Percentiles rank a stretch among this genome's conserved stretches.
Evolutionary conservation across 192 early-diverging fungal species (phyloP).

Genomic region (Polychytrium aggregatum): DNA sequence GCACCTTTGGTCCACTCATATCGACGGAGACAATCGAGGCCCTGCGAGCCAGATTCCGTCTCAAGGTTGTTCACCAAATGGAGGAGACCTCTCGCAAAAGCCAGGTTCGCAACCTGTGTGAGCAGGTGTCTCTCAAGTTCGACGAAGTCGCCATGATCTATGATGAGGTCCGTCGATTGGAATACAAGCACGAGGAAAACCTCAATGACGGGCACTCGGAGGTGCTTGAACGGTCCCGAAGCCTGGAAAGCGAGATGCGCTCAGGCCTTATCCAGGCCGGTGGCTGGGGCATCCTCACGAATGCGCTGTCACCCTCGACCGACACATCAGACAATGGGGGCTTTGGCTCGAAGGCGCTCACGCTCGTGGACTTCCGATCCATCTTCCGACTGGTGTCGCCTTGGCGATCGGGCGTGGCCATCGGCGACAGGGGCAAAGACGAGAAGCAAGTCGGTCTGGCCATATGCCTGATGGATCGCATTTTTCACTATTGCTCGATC

Average conservation of each 20-base stretch:
- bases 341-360: no score
- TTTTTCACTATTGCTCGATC: slow-evolving; percentile 44
- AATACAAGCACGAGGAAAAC: slow-evolving; percentile 35
- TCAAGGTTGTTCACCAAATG: slow-evolving; percentile 47
- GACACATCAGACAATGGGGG: no score
- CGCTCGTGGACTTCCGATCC: no score
- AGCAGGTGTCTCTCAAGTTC: slow-evolving; percentile 36
- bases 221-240: no score
- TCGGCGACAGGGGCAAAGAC: no score
- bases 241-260: slow-evolving; percentile 29
- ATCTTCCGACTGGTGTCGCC: no score
- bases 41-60: slow-evolving; percentile 29
- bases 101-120: slow-evolving; percentile 40
- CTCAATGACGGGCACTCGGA: no score
- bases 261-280: slow-evolving; percentile 15
- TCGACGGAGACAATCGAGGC: slow-evolving; percentile 37
- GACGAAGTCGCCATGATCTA: slow-evolving; percentile 42
- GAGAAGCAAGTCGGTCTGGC: no score
- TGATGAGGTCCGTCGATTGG: slow-evolving; percentile 30
- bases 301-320: no score
- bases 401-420: no score
- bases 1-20: slow-evolving; percentile 19
- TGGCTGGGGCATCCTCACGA: slow-evolving; percentile 30
- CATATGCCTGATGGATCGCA: slow-evolving; percentile 32
- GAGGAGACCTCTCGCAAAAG: slow-evolving; percentile 38